phyloP scores from a whole-genome alignment of 2,329 filamentous ascomycete species.

The Colletotrichum liaoningense region DNA sequence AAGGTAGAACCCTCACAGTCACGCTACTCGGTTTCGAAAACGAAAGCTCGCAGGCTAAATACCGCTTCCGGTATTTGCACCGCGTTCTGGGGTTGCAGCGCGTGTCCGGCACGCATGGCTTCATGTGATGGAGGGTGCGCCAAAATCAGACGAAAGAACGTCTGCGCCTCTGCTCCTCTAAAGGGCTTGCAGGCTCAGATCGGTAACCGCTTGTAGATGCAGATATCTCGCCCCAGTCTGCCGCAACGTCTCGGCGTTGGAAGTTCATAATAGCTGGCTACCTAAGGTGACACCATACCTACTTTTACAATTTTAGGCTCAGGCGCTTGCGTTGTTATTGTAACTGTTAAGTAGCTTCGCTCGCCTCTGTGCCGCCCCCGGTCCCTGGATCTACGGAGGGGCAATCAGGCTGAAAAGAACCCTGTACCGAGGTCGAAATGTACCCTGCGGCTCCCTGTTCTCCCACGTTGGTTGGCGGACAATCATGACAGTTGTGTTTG shows the following conservation, averaged over 20 bases:
- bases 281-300: neutral
- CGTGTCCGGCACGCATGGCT: constrained; percentile 10
- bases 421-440: neutral
- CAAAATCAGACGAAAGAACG: constrained; percentile 23
- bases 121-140: constrained; percentile 8
- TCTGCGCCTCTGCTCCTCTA: neutral
- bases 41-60: neutral
- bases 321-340: neutral
- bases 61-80: constrained; percentile 1
- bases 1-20: neutral
- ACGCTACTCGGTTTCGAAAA: constrained; percentile 13
- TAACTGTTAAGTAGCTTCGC: neutral
- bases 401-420: constrained; percentile 24
- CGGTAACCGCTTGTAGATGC: constrained; percentile 15
- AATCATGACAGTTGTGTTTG: constrained; percentile 25
- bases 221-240: neutral
- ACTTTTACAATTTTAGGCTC: neutral
- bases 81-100: neutral
- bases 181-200: constrained; percentile 3
- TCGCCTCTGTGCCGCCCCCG: neutral
- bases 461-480: constrained; percentile 31
- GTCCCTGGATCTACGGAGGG: constrained; percentile 17
- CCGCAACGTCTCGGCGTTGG: neutral
- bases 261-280: neutral
- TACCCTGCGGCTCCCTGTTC: constrained; percentile 30